phyloP scores from a whole-genome alignment of 2,329 filamentous ascomycete species.

The Myriosclerotinia curreyana region DNA sequence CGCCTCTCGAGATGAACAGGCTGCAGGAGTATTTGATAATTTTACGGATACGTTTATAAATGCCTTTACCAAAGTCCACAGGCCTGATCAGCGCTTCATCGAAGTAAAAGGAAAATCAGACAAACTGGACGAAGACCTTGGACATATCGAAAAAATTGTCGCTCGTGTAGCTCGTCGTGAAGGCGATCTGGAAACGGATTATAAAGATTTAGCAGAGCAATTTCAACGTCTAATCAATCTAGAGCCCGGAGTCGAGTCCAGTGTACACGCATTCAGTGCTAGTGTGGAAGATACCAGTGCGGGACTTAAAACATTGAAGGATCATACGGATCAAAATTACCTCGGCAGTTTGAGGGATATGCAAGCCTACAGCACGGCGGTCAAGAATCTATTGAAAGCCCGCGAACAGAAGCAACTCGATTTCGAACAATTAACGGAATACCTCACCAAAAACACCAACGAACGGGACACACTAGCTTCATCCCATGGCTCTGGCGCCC shows the following conservation, averaged over 20 bases:
- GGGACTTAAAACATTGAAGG: slow-evolving; percentile 76
- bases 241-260: slow-evolving; percentile 79
- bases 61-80: slow-evolving; percentile 94
- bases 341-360: slow-evolving; percentile 89
- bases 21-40: slow-evolving; percentile 81
- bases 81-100: slow-evolving; percentile 89
- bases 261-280: slow-evolving; percentile 81
- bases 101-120: slow-evolving; percentile 90
- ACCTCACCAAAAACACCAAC: slow-evolving; percentile 83
- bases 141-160: slow-evolving; percentile 93
- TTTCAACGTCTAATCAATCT: slow-evolving; percentile 90
- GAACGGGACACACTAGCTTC: slow-evolving; percentile 71
- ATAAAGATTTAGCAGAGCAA: slow-evolving; percentile 85
- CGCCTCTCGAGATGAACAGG: slow-evolving; percentile 52
- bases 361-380: slow-evolving; percentile 85
- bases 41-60: slow-evolving; percentile 97
- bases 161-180: slow-evolving; percentile 85
- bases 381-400: slow-evolving; percentile 85
- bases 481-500: slow-evolving; percentile 57
- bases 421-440: slow-evolving; percentile 93
- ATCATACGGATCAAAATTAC: slow-evolving; percentile 94
- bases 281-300: slow-evolving; percentile 80
- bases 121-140: slow-evolving; percentile 91
- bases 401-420: slow-evolving; percentile 98
- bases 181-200: slow-evolving; percentile 81